Base-by-base conservation (phyloP, 2,329 filamentous ascomycete species). In the Endoconidiophora polonica region DNA sequence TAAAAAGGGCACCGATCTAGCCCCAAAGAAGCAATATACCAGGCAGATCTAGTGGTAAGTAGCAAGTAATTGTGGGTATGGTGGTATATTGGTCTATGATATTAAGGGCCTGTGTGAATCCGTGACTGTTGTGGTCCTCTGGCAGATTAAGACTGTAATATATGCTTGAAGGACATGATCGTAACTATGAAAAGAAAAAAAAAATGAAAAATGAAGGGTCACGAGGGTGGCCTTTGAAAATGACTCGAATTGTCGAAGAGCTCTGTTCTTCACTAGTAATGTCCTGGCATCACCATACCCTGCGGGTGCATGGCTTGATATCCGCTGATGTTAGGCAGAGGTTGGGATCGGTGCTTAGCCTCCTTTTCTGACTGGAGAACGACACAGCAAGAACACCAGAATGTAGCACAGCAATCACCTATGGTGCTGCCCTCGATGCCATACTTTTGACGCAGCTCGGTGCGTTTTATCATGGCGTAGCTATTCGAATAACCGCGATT, bases 301-400 rank as follows among this genome's bases (percentile, higher is more conserved):
- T 63, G 58, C 55, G 63, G 61, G 52, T 65, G 59, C 49, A 52
- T 52, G 43, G 59, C 50, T 55, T 67, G 63, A 52, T 68, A 68
- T 29, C 58, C 60, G 54, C 64, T 59, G n/a, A 57, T 60, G 2
- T 54, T 58, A 41, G 56, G 59, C 29, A 54, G 49, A 55, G 52
- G 53, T 33, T 46, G 26, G 29, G 58, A 58, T 22, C 61, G 61
- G 3, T 43, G 45, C 50, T 59, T 57, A 43, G 70, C 67, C 57
- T 79, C 75, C 56, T 75, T 74, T 52, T 77, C 73, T 50, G 77
- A 68, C 63, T 79, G 76, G 55, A 77, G 66, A 52, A 77, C 60
- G 4, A 67, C 65, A 57, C 75, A 79, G 66, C 73, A 77, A 36
- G 65, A 59, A 59, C 75, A 79, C 63, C 68, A 78, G 60, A 64